These are phyloP conservation scores for Leccinellum rugosiceps DNA, from an alignment of 768 basidiomycete species.

Conservation along the genomic window DNA sequence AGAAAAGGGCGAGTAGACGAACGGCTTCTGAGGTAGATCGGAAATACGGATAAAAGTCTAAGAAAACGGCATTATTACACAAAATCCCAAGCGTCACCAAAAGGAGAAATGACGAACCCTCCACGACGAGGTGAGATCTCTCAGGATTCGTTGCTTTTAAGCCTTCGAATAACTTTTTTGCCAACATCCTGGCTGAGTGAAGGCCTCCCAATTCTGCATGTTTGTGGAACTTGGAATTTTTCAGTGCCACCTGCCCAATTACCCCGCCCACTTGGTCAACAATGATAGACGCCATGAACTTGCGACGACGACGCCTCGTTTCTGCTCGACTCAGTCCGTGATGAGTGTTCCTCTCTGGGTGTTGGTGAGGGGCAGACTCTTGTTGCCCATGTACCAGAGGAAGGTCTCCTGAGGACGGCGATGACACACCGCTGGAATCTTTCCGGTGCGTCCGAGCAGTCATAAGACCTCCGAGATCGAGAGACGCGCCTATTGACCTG, in stretches of 20 bases:
- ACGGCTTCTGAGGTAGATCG: slow-evolving; percentile 69
- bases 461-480: slow-evolving; percentile 29
- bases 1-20: not conserved
- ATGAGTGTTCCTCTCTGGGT: slow-evolving; percentile 10
- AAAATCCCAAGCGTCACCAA: not conserved
- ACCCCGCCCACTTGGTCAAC: slow-evolving; percentile 65
- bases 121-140: slow-evolving; percentile 60
- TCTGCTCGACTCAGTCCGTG: slow-evolving; percentile 24
- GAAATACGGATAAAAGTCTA: slow-evolving; percentile 81
- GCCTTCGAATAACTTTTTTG: slow-evolving; percentile 62
- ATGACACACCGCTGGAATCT: slow-evolving; percentile 1
- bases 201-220: slow-evolving; percentile 52
- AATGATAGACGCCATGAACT: slow-evolving; percentile 60
- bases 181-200: slow-evolving; percentile 62
- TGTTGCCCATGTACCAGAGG: slow-evolving; percentile 12
- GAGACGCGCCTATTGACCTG: slow-evolving; percentile 36
- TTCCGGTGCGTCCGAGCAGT: slow-evolving; percentile 17
- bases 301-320: slow-evolving; percentile 42
- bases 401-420: not conserved
- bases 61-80: not conserved
- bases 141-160: slow-evolving; percentile 59
- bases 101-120: slow-evolving; percentile 42
- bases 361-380: slow-evolving; percentile 9
- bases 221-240: slow-evolving; percentile 59
- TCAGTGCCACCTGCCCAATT: slow-evolving; percentile 68